These are phyloP conservation scores for Teunomyces funiuensis DNA, from an alignment of 805 yeast species.

Conservation along the genomic window DNA sequence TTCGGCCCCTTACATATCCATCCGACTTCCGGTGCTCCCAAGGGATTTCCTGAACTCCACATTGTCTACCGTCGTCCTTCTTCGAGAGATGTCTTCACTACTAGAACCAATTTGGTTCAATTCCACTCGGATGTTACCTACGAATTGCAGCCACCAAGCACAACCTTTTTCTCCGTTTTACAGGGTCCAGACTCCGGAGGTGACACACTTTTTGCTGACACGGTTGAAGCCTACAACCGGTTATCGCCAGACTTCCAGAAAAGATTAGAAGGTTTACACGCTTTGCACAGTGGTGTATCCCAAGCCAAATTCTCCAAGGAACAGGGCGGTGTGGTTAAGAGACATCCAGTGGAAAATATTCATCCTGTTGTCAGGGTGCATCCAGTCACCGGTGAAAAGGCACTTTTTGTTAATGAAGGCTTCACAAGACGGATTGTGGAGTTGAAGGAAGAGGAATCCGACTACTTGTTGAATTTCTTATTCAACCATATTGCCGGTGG, in stretches of 20 bases:
- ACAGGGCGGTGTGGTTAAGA: conserved; percentile 64
- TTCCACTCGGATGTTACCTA: conserved; percentile 80
- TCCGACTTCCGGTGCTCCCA: conserved; percentile 72
- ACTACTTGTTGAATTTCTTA: conserved; percentile 56
- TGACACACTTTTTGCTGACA: conserved; percentile 76
- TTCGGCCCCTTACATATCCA: conserved; percentile 74
- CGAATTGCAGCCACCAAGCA: conserved; percentile 71
- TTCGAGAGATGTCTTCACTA: conserved; percentile 27
- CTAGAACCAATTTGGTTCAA: conserved; percentile 37
- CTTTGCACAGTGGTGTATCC: conserved; percentile 66
- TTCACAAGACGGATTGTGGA: conserved; percentile 70
- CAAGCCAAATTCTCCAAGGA: conserved; percentile 60
- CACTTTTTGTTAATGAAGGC: conserved; percentile 54
- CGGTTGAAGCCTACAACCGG: conserved; percentile 67
- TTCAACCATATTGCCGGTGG: conserved; percentile 51
- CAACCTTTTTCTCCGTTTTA: conserved; percentile 63
- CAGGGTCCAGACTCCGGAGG: conserved; percentile 67
- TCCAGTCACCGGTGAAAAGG: conserved; percentile 68
- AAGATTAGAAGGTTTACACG: conserved; percentile 60
- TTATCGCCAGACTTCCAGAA: conserved; percentile 64
- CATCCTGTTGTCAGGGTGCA: conserved; percentile 75
- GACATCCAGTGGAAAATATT: conserved; percentile 58
- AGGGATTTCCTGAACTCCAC: conserved; percentile 62
- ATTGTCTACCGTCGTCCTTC: conserved; percentile 53
- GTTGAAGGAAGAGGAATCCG: conserved; percentile 70